phyloP scores from a whole-genome alignment of 495 filamentous ascomycete genomes.

The Jackrogersella multiformis region DNA sequence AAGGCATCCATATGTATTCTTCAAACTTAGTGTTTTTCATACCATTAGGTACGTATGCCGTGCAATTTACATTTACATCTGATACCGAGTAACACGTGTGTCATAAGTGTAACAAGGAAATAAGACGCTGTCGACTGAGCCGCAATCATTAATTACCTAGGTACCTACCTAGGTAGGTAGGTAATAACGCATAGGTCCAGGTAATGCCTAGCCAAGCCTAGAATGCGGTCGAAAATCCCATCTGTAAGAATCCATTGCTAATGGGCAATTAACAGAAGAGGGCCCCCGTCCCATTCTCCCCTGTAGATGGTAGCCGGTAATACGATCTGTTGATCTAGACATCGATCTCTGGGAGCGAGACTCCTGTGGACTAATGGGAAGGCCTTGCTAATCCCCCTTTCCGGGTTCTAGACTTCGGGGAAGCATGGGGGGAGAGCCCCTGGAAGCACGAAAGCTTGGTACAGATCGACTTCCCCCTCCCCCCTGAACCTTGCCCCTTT shows the following conservation, averaged over 20 bases:
- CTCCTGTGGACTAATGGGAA: constrained; percentile 17
- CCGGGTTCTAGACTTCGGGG: constrained; percentile 32
- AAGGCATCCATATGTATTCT: too few relatives aligned
- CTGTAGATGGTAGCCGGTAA: constrained; percentile 26
- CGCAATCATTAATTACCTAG: constrained; percentile 9
- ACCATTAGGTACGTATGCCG: not conserved
- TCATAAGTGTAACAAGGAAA: constrained; percentile 13
- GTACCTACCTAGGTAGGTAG: too few relatives aligned
- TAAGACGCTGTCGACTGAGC: constrained; percentile 23
- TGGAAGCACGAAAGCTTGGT: constrained; percentile 12
- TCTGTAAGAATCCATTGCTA: constrained; percentile 8
- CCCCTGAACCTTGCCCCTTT: constrained; percentile 17
- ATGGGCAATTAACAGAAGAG: constrained; percentile 19
- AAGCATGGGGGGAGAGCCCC: constrained; percentile 12
- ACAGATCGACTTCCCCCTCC: constrained; percentile 24
- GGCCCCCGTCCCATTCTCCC: constrained; percentile 14
- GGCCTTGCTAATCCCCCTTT: constrained; percentile 17
- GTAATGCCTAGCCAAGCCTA: constrained; percentile 22
- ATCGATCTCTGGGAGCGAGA: constrained; percentile 29
- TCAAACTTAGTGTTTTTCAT: too few relatives aligned
- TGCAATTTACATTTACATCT: constrained; percentile 25
- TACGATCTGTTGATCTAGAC: constrained; percentile 41
- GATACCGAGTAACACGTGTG: constrained; percentile 21
- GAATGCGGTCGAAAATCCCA: constrained; percentile 38
- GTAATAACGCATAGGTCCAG: too few relatives aligned